Evolutionary conservation across 192 early-diverging fungal genomes (phyloP).

Genomic region (Coemansia sp.): DNA sequence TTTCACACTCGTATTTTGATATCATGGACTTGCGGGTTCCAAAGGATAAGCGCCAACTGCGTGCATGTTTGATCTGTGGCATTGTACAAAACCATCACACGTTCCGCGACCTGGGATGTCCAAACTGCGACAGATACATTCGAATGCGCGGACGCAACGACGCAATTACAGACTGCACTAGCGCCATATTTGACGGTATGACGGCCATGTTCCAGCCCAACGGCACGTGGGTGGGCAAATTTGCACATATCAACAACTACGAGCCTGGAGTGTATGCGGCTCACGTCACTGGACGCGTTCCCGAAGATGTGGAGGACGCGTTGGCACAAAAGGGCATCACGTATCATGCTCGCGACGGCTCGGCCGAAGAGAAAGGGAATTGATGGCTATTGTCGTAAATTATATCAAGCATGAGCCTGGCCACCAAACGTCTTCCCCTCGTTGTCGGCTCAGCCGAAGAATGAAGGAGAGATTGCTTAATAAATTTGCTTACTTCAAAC

Average conservation of each 20-base stretch:
- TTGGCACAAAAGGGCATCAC: conserved; percentile 66
- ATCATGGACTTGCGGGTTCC: conserved; percentile 55
- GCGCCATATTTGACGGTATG: conserved; percentile 70
- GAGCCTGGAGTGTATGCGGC: conserved; percentile 75
- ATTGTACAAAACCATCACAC: conserved; percentile 74
- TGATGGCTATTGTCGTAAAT: too few relatives aligned
- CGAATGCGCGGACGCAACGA: conserved; percentile 64
- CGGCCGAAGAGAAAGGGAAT: conserved; percentile 3
- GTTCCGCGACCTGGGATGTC: conserved; percentile 72
- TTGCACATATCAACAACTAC: conserved; percentile 55
- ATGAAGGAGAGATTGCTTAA: background rate
- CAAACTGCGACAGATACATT: conserved; percentile 80
- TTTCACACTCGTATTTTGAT: background rate
- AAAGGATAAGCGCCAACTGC: conserved; percentile 67
- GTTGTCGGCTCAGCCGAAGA: conserved; percentile 49
- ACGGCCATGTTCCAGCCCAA: conserved; percentile 74
- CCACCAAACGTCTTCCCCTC: too few relatives aligned
- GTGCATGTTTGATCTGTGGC: conserved; percentile 79
- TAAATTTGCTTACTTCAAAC: background rate
- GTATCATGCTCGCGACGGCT: conserved; percentile 69
- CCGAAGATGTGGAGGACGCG: conserved; percentile 72
- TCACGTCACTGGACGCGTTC: conserved; percentile 68
- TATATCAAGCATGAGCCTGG: too few relatives aligned
- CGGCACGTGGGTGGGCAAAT: conserved; percentile 76
- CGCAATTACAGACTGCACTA: conserved; percentile 75